phyloP scores from a whole-genome alignment of 2,329 filamentous ascomycete species.

The Lasiodiplodia theobromae region DNA sequence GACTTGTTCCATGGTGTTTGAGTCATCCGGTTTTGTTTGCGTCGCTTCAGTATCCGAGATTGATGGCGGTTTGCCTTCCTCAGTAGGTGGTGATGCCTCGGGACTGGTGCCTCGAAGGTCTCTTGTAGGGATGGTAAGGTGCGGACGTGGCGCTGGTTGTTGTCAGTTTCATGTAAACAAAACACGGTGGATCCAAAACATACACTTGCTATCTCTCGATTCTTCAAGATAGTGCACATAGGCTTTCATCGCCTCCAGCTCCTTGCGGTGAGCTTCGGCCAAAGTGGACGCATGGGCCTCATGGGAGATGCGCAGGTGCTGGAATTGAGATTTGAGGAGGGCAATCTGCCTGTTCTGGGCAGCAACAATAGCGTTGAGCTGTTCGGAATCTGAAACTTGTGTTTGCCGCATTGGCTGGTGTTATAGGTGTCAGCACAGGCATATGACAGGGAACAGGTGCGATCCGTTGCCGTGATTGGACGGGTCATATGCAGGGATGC shows the following conservation, averaged over 20 bases:
- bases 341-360: constrained; percentile 44
- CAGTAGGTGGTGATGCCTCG: not conserved
- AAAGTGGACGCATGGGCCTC: constrained; percentile 49
- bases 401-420: constrained; percentile 12
- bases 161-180: not conserved
- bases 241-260: constrained; percentile 48
- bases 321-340: constrained; percentile 45
- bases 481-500: not conserved
- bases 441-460: not conserved
- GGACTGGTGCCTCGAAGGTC: constrained; percentile 2
- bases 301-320: constrained; percentile 46
- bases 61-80: not conserved
- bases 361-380: constrained; percentile 41
- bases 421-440: constrained; percentile 6
- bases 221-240: constrained; percentile 50
- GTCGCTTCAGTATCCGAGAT: not conserved
- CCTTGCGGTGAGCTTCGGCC: constrained; percentile 47
- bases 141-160: not conserved
- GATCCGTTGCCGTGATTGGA: not conserved
- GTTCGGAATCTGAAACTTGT: constrained; percentile 33
- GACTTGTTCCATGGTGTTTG: not conserved
- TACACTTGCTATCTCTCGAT: constrained; percentile 32
- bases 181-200: not conserved
- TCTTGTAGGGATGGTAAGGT: not conserved
- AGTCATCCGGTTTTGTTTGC: not conserved